These are phyloP conservation scores for Lentithecium fluviatile DNA, from an alignment of 495 filamentous ascomycete genomes.

Conservation along the genomic window DNA sequence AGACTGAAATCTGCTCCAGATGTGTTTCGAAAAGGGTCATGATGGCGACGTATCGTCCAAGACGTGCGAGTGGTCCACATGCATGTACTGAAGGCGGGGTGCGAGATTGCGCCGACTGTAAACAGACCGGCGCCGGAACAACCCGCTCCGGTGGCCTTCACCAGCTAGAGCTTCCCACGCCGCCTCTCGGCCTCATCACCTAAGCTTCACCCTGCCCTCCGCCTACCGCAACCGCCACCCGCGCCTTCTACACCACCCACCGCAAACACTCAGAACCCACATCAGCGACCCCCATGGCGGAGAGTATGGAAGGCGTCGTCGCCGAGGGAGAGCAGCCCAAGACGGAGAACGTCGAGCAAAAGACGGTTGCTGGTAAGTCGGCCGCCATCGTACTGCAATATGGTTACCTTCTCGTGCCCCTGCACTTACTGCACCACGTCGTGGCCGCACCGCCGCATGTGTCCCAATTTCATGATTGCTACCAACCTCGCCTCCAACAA, in stretches of 20 bases:
- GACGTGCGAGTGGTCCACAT: too few species aligned
- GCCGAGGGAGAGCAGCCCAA: constrained; percentile 27
- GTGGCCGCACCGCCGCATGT: constrained; percentile 20
- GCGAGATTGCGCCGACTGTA: constrained; percentile 23
- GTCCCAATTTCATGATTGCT: constrained; percentile 23
- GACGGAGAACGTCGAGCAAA: constrained; percentile 33
- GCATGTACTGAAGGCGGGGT: neutral
- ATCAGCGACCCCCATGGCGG: constrained; percentile 39
- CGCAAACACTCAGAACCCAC: neutral
- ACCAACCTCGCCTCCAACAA: constrained; percentile 20
- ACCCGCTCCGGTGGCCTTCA: neutral
- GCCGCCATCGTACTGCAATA: constrained; percentile 6
- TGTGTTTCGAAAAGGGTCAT: constrained; percentile 78
- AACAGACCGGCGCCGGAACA: constrained; percentile 7
- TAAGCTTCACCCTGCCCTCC: neutral
- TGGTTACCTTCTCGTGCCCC: constrained; percentile 24
- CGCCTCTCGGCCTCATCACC: constrained; percentile 7
- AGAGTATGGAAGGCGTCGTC: constrained; percentile 46
- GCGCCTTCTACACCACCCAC: constrained; percentile 16
- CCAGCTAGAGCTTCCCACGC: constrained; percentile 28
- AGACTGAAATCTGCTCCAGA: constrained; percentile 87
- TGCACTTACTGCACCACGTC: constrained; percentile 17
- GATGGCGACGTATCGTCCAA: neutral
- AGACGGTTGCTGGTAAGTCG: constrained; percentile 35
- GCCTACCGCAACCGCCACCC: constrained; percentile 1